A percentile compares a stretch with the other conserved stretches of the same genome.
Evolutionary conservation across 2,329 filamentous ascomycete genomes (phyloP).

Genomic region (Rhynchosporium agropyri): DNA sequence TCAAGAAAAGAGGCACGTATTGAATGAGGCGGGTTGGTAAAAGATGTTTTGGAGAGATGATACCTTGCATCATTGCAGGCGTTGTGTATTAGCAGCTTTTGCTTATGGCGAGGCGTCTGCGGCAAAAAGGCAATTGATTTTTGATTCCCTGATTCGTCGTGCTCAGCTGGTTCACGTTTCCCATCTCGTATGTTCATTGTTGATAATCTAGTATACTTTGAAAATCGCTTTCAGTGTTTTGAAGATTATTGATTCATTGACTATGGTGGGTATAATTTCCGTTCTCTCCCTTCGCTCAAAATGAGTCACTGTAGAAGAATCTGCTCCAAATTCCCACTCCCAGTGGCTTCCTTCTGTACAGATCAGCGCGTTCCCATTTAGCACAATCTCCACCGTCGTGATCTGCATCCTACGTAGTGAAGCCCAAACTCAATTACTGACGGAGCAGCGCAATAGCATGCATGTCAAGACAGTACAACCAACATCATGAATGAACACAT

Average conservation of each 20-base stretch:
- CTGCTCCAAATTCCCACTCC: too few species aligned
- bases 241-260: not conserved
- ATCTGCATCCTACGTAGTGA: not conserved
- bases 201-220: not conserved
- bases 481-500: not conserved
- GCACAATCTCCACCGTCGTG: not conserved
- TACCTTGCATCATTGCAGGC: constrained; percentile 27
- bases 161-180: not conserved
- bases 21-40: constrained; percentile 19
- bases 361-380: too few species aligned
- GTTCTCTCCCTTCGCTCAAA: not conserved
- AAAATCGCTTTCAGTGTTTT: not conserved
- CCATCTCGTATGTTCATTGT: too few species aligned
- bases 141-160: not conserved
- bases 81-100: constrained; percentile 17
- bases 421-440: not conserved
- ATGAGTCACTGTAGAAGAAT: not conserved
- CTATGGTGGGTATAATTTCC: not conserved
- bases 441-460: not conserved
- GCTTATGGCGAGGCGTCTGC: constrained; percentile 14
- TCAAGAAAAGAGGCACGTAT: constrained; percentile 41
- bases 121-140: constrained; percentile 1
- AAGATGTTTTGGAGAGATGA: constrained; percentile 16
- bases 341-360: not conserved
- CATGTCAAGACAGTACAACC: not conserved